Conservation (phyloP, 2,329 filamentous ascomycete genomes). For the Sporothrix sp. region DNA sequence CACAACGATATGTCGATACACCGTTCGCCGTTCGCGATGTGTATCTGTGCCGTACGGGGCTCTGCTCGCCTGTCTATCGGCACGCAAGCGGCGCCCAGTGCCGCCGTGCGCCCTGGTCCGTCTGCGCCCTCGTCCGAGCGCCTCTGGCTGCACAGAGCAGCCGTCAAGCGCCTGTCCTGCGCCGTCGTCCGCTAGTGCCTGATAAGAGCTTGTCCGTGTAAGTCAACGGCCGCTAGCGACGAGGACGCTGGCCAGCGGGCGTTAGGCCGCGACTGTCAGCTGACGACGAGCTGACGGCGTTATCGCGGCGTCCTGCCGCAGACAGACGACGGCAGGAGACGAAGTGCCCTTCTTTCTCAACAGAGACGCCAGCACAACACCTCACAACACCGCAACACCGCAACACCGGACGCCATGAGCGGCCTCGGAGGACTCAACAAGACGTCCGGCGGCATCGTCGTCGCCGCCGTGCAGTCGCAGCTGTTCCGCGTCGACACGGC, state of each 20-base stretch:
- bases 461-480: conserved; percentile 10
- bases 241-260: too few relatives aligned
- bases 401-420: background rate
- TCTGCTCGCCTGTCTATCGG: too few relatives aligned
- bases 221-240: background rate
- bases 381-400: background rate
- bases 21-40: too few relatives aligned
- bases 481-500: conserved; percentile 10
- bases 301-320: too few relatives aligned
- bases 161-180: background rate
- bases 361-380: background rate
- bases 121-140: background rate
- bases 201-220: conserved; percentile 7
- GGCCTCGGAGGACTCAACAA: conserved; percentile 12
- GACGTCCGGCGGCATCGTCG: conserved; percentile 8
- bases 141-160: background rate
- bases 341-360: too few relatives aligned
- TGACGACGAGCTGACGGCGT: background rate
- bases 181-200: conserved; percentile 7
- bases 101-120: background rate
- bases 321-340: too few relatives aligned
- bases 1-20: too few relatives aligned
- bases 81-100: background rate
- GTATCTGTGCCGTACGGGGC: too few relatives aligned
- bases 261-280: too few relatives aligned